Evolutionary conservation across 345 rosid genomes (phyloP), one percentile per base, ranked within the genome.

Genomic region (Excoecaria cochinchinensis): DNA sequence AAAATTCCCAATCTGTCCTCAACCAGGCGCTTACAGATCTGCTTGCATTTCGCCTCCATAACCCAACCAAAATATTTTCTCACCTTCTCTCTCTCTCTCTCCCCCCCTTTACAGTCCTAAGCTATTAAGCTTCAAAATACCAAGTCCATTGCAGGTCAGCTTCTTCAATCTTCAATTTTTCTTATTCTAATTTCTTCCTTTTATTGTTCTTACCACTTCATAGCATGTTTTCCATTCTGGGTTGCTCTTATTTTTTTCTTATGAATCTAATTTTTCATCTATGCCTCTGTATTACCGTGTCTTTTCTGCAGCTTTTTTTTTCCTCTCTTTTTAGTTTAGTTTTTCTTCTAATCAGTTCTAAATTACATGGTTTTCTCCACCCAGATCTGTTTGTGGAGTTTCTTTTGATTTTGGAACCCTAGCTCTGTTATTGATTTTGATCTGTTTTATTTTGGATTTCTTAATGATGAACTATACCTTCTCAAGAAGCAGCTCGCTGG

Each of bases 281-380:
- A 59, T 19, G 17, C 57, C 44, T 55, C 8, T 10, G 4, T 44
- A 44, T 44, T 44, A 58, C 6, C 62, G 7, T 58, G 62, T 58
- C n/a, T 31, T 44, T 8, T 44, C 9, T 44, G 48, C 71, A 4
- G 51, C 15, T 21, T 22, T 52, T 67, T 79, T 16, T 0, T 48
- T 31, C 31, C 61, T 53, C 17, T 39, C 4, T 38, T 5, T 59
- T 6, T 38, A 71, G 21, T 68, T 22, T 52, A 25, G 19, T 44
- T 46, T 57, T 74, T 39, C 47, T 67, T 67, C 59, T 21, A 72
- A 67, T 72, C 80, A 71, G 70, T 77, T 80, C 74, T 74, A 71
- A 24, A 53, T 67, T 71, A 24, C 52, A 22, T 40, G 73, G 68
- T 62, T 59, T 50, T 21, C 66, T 65, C 11, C 6, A 25, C 42